Percentiles rank a stretch among this genome's conserved stretches.
Conservation (phyloP, 768 basidiomycete genomes). For the Gloeophyllum trabeum region DNA sequence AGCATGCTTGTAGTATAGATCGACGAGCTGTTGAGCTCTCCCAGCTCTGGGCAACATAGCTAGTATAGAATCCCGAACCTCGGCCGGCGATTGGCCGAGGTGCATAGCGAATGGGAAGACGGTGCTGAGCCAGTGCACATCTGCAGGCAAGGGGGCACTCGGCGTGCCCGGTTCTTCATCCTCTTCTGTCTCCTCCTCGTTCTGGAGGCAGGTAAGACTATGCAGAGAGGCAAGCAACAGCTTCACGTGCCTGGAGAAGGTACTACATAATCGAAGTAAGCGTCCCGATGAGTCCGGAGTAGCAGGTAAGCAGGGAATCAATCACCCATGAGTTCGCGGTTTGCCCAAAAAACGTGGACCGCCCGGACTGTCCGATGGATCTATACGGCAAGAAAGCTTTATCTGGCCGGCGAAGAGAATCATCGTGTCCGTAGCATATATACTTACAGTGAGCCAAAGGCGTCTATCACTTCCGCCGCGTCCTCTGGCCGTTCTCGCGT, state of each 20-base stretch:
- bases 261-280: no score
- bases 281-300: no score
- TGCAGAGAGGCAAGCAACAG: constrained; percentile 5
- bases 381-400: constrained; percentile 19
- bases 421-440: not conserved
- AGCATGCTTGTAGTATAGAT: constrained; percentile 54
- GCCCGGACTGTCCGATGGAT: constrained; percentile 50
- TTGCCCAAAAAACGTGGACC: constrained; percentile 53
- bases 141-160: constrained; percentile 30
- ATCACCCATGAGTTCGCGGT: constrained; percentile 61
- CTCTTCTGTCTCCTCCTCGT: constrained; percentile 47
- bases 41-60: constrained; percentile 30
- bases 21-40: constrained; percentile 24
- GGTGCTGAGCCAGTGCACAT: constrained; percentile 48
- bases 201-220: constrained; percentile 22
- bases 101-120: constrained; percentile 44
- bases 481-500: constrained; percentile 26
- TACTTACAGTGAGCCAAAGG: constrained; percentile 50
- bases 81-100: constrained; percentile 29
- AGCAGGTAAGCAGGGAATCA: constrained; percentile 1
- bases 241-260: constrained; percentile 43
- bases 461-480: constrained; percentile 43
- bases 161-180: constrained; percentile 31
- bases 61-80: constrained; percentile 32
- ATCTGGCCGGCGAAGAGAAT: constrained; percentile 14